Evolutionary conservation across 495 filamentous ascomycete species (phyloP), one percentile per base, ranked within the genome.

Genomic region (Trichoderma erinaceum): DNA sequence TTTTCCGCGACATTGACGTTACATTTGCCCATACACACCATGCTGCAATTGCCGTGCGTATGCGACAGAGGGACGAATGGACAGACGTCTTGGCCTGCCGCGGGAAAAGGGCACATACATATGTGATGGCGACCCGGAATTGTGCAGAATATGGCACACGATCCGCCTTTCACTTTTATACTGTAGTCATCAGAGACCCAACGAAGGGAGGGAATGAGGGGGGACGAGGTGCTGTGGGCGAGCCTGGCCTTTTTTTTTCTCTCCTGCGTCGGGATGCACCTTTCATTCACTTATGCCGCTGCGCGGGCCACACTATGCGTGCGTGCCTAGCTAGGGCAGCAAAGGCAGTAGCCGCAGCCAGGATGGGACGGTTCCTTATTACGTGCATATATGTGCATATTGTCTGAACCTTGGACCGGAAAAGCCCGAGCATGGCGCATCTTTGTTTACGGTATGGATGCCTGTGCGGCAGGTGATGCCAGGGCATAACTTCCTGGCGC

Each of bases 1-100:
- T 61, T 61, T 61, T 61, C 56, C 56, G 56, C 56, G 56, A 61
- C 56, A 61, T 61, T 61, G 56, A 32, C 52, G 56, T 61, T 61
- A 61, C 56, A 61, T 61, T 61, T 25, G 25, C 56, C 56, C 56
- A 32, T 61, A 61, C 56, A 61, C 56, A 61, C 56, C 56, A 61
- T 32, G 27, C 56, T 61, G 56, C 27, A 61, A 61, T 61, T 61
- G 56, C 56, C 56, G 56, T 61, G 56, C 56, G 27, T 61, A 61
- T 61, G 56, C 56, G 56, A 61, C 56, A 61, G 56, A 61, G 27
- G 23, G 4, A 27, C 23, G 25, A 61, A 29, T 27, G 56, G 56
- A 61, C 56, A 61, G 56, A 61, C 56, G 23, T 61, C 56, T 61
- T 61, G 56, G 56, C 56, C 56, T 61, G 56, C 27, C 56, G 56